Conservation (phyloP, 495 filamentous ascomycete genomes). For the Achaetomiella virescens region DNA sequence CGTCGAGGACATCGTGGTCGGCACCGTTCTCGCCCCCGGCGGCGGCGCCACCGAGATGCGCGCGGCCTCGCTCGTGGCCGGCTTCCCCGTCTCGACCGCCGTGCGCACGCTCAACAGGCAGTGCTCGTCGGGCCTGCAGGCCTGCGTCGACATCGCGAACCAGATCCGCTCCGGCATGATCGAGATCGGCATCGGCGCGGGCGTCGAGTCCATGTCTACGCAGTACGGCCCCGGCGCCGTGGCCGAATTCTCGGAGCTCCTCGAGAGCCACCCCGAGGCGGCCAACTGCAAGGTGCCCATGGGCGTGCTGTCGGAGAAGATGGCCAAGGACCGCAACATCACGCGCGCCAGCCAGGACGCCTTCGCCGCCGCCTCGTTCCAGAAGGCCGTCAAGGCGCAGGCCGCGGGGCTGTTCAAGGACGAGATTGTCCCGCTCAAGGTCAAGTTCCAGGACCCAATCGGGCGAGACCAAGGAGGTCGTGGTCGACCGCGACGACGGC, state of each 20-base stretch:
- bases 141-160: slow-evolving; percentile 88
- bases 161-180: slow-evolving; percentile 86
- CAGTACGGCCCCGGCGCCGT: slow-evolving; percentile 91
- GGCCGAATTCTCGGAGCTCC: slow-evolving; percentile 87
- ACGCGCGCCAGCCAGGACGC: slow-evolving; percentile 70
- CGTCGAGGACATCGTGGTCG: slow-evolving; percentile 90
- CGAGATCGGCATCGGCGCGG: slow-evolving; percentile 87
- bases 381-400: slow-evolving; percentile 83
- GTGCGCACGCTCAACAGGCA: slow-evolving; percentile 86
- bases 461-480: slow-evolving; percentile 76
- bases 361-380: slow-evolving; percentile 84
- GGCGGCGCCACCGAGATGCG: slow-evolving; percentile 96
- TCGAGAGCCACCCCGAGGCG: slow-evolving; percentile 75
- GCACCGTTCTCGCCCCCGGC: slow-evolving; percentile 83
- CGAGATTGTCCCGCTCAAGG: slow-evolving; percentile 82
- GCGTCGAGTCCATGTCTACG: slow-evolving; percentile 94
- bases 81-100: slow-evolving; percentile 76
- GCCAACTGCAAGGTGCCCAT: slow-evolving; percentile 98
- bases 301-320: slow-evolving; percentile 88
- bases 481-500: slow-evolving; percentile 82
- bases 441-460: slow-evolving; percentile 84
- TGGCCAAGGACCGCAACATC: slow-evolving; percentile 80
- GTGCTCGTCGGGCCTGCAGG: slow-evolving; percentile 84
- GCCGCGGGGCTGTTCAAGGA: slow-evolving; percentile 83
- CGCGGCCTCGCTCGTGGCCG: slow-evolving; percentile 84